These are phyloP conservation scores for Syncephalis plumigaleata DNA, from an alignment of 371 early-diverging fungal genomes.

Conservation along the genomic window DNA sequence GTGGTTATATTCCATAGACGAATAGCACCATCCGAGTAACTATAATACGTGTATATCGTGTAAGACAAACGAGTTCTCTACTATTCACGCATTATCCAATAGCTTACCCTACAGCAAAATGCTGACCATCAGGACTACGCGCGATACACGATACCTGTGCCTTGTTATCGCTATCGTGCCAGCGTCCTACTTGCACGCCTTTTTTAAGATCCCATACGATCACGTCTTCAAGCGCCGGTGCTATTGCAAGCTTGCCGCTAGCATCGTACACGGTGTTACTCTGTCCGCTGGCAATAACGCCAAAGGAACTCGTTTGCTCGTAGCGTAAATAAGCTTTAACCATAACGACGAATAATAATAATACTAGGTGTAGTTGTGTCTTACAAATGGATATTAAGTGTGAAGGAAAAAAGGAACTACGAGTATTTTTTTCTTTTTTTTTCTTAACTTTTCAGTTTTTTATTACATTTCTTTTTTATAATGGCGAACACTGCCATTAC, in stretches of 20 bases:
- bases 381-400: too few relatives aligned
- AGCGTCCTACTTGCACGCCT: constrained; percentile 52
- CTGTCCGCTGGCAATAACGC: constrained; percentile 52
- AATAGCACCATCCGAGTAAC: constrained; percentile 70
- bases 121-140: constrained; percentile 35
- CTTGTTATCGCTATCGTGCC: constrained; percentile 56
- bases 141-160: constrained; percentile 65
- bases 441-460: too few relatives aligned
- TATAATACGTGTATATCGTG: too few relatives aligned
- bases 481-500: too few relatives aligned
- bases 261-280: constrained; percentile 53
- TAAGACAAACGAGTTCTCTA: too few relatives aligned
- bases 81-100: constrained; percentile 9
- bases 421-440: too few relatives aligned
- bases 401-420: too few relatives aligned
- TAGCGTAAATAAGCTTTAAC: constrained; percentile 1
- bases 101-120: constrained; percentile 66
- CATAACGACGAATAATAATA: background rate
- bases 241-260: constrained; percentile 48
- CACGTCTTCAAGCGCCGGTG: constrained; percentile 71
- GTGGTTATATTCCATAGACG: constrained; percentile 44
- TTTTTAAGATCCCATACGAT: constrained; percentile 74
- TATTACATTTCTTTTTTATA: too few relatives aligned
- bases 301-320: constrained; percentile 29
- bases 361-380: too few relatives aligned